phyloP scores from a whole-genome alignment of 495 filamentous ascomycete species.

The Penicillium herquei region DNA sequence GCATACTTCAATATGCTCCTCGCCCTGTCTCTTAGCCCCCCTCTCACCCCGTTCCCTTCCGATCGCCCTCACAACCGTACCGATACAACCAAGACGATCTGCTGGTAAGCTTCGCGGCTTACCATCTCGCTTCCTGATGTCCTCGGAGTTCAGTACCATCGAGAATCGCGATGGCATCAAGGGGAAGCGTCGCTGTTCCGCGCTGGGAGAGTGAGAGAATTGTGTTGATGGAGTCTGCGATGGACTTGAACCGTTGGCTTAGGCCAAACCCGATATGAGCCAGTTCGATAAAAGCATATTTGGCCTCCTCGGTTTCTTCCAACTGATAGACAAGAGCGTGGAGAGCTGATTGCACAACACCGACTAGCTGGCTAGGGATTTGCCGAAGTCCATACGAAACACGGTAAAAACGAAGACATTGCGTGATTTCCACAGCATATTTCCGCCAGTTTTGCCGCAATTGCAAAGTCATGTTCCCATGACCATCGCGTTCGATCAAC shows the following conservation, averaged over 20 bases:
- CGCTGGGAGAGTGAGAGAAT: slow-evolving; percentile 17
- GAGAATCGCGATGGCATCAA: slow-evolving; percentile 26
- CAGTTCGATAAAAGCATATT: slow-evolving; percentile 32
- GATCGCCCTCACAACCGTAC: no score
- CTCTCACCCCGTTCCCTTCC: no score
- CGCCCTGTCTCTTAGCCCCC: no score
- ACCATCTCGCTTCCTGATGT: no score
- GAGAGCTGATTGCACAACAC: slow-evolving; percentile 28
- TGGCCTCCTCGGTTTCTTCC: slow-evolving; percentile 19
- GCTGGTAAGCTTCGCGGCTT: no score
- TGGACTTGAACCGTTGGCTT: slow-evolving; percentile 26
- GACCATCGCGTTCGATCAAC: slow-evolving; percentile 20
- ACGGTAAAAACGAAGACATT: slow-evolving; percentile 31
- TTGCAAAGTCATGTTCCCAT: slow-evolving; percentile 6
- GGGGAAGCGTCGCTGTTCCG: slow-evolving; percentile 24
- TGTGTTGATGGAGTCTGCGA: slow-evolving; percentile 25
- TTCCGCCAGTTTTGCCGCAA: slow-evolving; percentile 18
- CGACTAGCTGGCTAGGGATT: slow-evolving; percentile 35
- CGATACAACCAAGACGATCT: no score
- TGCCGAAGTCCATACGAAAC: slow-evolving; percentile 34
- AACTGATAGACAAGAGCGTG: slow-evolving; percentile 26
- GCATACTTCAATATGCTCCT: no score
- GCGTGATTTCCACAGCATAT: slow-evolving; percentile 31
- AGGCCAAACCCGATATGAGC: slow-evolving; percentile 30
- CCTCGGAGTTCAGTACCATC: slow-evolving; percentile 10